Evolutionary conservation across 1,284 basidiomycete genomes (phyloP).

Genomic region (Rhodotorula glutinis): DNA sequence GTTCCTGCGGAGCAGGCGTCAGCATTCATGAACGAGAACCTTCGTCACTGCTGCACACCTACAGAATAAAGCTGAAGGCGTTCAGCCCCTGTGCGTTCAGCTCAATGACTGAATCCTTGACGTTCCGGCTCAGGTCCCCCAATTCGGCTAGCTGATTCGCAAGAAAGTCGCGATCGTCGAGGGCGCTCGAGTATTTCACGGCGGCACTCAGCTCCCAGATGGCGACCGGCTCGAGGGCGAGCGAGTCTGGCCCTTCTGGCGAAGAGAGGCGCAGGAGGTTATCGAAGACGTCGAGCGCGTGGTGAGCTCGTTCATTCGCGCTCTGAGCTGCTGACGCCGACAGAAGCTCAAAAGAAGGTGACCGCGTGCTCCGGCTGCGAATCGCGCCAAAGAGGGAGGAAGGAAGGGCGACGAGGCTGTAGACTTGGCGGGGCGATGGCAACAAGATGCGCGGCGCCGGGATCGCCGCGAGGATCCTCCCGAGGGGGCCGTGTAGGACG

Average conservation of each 20-base stretch:
- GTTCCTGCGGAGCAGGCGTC: neutral
- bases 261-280: constrained; percentile 34
- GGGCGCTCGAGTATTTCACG: constrained; percentile 34
- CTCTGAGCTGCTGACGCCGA: constrained; percentile 7
- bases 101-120: constrained; percentile 41
- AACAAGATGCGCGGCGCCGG: constrained; percentile 2
- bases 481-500: constrained; percentile 10
- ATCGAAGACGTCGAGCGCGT: constrained; percentile 43
- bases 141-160: constrained; percentile 29
- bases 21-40: too few relatives aligned
- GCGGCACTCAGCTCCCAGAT: constrained; percentile 43
- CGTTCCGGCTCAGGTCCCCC: constrained; percentile 37
- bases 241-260: constrained; percentile 10
- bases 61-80: constrained; percentile 23
- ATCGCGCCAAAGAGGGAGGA: neutral
- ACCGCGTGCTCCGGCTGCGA: neutral
- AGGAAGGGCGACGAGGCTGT: neutral
- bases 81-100: constrained; percentile 27
- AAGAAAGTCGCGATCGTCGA: constrained; percentile 37
- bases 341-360: constrained; percentile 1
- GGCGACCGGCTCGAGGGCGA: constrained; percentile 41
- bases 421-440: neutral
- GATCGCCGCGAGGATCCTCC: constrained; percentile 2
- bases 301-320: constrained; percentile 3
- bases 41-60: neutral